Conservation (phyloP, 1,284 basidiomycete genomes). For the Cutaneotrichosporon sp. region DNA sequence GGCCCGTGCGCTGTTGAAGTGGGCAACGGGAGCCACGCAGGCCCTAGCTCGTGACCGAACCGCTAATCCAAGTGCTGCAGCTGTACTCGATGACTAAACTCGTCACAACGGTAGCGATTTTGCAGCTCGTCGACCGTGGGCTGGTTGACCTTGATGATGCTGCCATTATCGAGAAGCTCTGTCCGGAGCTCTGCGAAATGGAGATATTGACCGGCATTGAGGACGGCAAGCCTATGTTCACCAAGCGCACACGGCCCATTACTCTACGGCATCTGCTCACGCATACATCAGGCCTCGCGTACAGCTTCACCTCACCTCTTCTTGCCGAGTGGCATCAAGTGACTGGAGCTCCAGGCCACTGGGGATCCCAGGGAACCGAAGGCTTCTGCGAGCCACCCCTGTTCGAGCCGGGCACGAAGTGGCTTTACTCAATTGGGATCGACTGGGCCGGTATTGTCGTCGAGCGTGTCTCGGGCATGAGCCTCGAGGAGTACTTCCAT, state of each 20-base stretch:
- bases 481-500: conserved; percentile 33
- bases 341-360: too few species aligned
- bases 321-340: conserved; percentile 14
- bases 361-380: conserved; percentile 13
- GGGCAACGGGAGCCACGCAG: too few species aligned
- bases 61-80: conserved; percentile 20
- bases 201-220: conserved; percentile 9
- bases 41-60: not conserved
- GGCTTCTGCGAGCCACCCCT: conserved; percentile 20
- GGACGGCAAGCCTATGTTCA: conserved; percentile 2
- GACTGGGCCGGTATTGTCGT: conserved; percentile 43
- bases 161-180: not conserved
- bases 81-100: conserved; percentile 40
- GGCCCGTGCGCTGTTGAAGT: too few species aligned
- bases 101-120: conserved; percentile 28
- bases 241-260: conserved; percentile 4
- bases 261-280: conserved; percentile 15
- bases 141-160: conserved; percentile 9
- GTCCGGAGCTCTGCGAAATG: conserved; percentile 16
- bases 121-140: conserved; percentile 27
- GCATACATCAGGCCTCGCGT: conserved; percentile 15
- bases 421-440: conserved; percentile 31
- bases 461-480: conserved; percentile 27
- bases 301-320: conserved; percentile 8
- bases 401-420: conserved; percentile 35